These are phyloP conservation scores for Panellus pusillus DNA, from an alignment of 768 basidiomycete species.

Conservation along the genomic window DNA sequence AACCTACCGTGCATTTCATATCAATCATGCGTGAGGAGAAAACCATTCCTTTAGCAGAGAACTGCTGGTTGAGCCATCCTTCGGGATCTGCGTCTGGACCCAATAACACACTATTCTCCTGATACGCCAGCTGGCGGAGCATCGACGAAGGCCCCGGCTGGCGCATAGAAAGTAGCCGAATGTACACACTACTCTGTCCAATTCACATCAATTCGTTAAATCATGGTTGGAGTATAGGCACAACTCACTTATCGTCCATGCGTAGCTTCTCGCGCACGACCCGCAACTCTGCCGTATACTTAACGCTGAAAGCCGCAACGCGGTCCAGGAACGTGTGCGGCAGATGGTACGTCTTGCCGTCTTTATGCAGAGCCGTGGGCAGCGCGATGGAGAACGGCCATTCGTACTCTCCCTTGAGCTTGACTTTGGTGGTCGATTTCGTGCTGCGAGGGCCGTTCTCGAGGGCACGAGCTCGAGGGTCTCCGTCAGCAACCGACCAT, in stretches of 20 bases:
- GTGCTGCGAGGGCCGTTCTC: slow-evolving; percentile 1
- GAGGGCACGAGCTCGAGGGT: slow-evolving; percentile 6
- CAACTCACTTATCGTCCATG: slow-evolving; percentile 16
- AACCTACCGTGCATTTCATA: slow-evolving; percentile 6
- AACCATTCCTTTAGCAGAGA: slow-evolving; percentile 9
- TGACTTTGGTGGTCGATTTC: neutral
- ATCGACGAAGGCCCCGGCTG: slow-evolving; percentile 2
- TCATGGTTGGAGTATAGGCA: neutral
- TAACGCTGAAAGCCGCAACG: slow-evolving; percentile 7
- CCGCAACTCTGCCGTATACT: slow-evolving; percentile 14
- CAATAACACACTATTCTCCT: slow-evolving; percentile 16
- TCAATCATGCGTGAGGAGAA: slow-evolving; percentile 18
- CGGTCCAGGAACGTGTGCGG: slow-evolving; percentile 18
- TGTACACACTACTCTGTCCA: slow-evolving; percentile 1
- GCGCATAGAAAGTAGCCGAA: slow-evolving; percentile 20
- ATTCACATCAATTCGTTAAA: neutral
- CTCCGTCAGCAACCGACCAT: slow-evolving; percentile 16
- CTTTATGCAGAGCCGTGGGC: slow-evolving; percentile 1
- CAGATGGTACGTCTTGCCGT: slow-evolving; percentile 7
- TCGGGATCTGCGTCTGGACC: slow-evolving; percentile 17
- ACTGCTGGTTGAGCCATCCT: slow-evolving; percentile 10
- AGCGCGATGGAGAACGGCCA: slow-evolving; percentile 14
- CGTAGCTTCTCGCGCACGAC: slow-evolving; percentile 18
- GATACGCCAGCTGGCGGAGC: slow-evolving; percentile 14
- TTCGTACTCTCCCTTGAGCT: slow-evolving; percentile 17